Percentiles rank a stretch among this genome's conserved stretches.
Conservation (phyloP, 2,329 filamentous ascomycete species). For the Didymella pinodella region DNA sequence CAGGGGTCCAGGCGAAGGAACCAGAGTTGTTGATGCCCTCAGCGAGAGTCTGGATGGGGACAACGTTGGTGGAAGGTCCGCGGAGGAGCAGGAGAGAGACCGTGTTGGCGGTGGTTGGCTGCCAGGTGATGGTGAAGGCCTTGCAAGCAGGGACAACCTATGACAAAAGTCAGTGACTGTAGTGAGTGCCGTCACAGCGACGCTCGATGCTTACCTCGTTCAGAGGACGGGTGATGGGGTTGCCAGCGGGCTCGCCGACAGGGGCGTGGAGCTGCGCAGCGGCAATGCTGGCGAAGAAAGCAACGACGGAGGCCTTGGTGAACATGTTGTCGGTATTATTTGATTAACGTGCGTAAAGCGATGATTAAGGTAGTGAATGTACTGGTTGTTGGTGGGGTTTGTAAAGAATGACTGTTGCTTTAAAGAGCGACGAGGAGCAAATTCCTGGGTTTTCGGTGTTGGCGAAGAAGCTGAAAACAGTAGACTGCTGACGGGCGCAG, state of each 20-base stretch:
- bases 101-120: constrained; percentile 56
- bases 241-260: constrained; percentile 55
- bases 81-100: constrained; percentile 68
- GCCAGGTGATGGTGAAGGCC: constrained; percentile 67
- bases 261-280: constrained; percentile 43
- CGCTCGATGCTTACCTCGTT: constrained; percentile 51
- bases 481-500: constrained; percentile 13
- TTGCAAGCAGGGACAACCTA: constrained; percentile 63
- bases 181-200: no score
- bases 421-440: constrained; percentile 43
- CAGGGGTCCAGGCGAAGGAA: constrained; percentile 63
- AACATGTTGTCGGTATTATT: constrained; percentile 47
- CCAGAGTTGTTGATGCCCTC: constrained; percentile 65
- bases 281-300: constrained; percentile 63
- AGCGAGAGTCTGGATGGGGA: constrained; percentile 57
- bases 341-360: constrained; percentile 38
- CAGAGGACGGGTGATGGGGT: constrained; percentile 62
- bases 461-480: constrained; percentile 14
- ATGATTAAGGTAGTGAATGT: constrained; percentile 28
- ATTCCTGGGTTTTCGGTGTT: constrained; percentile 29
- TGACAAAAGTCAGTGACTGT: constrained; percentile 3
- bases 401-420: constrained; percentile 33
- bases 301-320: constrained; percentile 52
- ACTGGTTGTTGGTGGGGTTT: constrained; percentile 16
- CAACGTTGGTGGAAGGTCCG: constrained; percentile 64